Percentiles rank a stretch among this genome's conserved stretches.
Evolutionary conservation across 78 protist species (phyloP).

Genomic region (Reticulomyxa filosa): DNA sequence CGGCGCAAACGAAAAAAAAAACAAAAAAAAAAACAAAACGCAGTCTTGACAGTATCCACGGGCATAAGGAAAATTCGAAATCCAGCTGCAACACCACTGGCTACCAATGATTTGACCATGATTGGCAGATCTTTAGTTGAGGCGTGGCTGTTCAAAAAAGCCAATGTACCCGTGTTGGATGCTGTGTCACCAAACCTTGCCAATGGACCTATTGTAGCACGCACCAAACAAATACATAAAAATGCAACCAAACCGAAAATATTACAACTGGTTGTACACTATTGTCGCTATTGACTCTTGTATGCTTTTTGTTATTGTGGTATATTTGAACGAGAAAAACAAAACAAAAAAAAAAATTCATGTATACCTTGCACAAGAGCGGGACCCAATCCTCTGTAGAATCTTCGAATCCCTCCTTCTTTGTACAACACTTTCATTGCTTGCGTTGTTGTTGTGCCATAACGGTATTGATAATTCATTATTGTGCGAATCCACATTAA

Average conservation of each 20-base stretch:
- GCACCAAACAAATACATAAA: no score
- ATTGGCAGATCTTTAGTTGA: background rate
- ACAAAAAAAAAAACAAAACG: no score
- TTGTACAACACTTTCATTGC: background rate
- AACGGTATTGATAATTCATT: slow-evolving; percentile 1
- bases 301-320: no score
- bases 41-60: background rate
- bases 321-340: no score
- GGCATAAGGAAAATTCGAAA: background rate
- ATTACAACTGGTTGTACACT: no score
- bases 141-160: background rate
- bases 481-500: background rate
- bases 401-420: background rate
- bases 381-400: background rate
- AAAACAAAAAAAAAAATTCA: no score
- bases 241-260: no score
- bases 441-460: background rate
- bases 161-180: background rate
- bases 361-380: slow-evolving; percentile 4
- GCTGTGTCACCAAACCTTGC: background rate
- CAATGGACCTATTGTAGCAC: background rate
- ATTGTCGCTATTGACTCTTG: no score
- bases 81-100: background rate
- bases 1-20: no score
- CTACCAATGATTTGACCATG: background rate